A percentile compares a stretch with the other conserved stretches of the same genome.
Evolutionary conservation across 73 alveolate genomes (phyloP).

Genomic region (Paramecium tetraurelia): DNA sequence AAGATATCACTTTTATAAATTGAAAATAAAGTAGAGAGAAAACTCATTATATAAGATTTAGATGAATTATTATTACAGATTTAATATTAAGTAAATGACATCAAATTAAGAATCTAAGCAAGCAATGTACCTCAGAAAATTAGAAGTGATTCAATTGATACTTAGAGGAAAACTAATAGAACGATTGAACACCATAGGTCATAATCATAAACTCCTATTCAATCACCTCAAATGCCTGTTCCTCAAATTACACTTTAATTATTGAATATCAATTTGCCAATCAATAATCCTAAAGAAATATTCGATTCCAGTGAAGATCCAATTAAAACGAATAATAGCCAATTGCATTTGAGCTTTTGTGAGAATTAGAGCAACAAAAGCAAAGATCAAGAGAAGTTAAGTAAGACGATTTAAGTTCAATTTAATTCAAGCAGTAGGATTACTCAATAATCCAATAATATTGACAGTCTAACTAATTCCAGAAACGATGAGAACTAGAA

Average conservation of each 20-base stretch:
- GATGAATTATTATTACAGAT: background rate
- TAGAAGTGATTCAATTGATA: slow-evolving; percentile 38
- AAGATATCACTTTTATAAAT: background rate
- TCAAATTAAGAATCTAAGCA: background rate
- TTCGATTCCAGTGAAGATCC: slow-evolving; percentile 30
- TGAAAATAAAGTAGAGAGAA: slow-evolving; percentile 16
- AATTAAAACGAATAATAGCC: background rate
- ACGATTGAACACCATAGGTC: background rate
- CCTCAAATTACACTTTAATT: background rate
- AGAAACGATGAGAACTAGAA: background rate
- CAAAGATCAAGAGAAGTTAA: background rate
- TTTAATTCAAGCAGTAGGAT: background rate
- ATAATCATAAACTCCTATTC: background rate
- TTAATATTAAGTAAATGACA: background rate
- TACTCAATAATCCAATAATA: background rate
- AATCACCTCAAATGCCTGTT: background rate
- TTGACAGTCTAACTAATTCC: background rate
- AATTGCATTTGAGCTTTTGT: background rate
- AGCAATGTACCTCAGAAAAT: background rate
- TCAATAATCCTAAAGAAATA: background rate
- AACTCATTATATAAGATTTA: background rate
- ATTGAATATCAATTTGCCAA: background rate
- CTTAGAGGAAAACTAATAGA: background rate
- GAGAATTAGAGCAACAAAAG: background rate
- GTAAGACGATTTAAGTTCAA: background rate